Conservation (phyloP, 768 basidiomycete species). For the Leucocoprinus leucothites region DNA sequence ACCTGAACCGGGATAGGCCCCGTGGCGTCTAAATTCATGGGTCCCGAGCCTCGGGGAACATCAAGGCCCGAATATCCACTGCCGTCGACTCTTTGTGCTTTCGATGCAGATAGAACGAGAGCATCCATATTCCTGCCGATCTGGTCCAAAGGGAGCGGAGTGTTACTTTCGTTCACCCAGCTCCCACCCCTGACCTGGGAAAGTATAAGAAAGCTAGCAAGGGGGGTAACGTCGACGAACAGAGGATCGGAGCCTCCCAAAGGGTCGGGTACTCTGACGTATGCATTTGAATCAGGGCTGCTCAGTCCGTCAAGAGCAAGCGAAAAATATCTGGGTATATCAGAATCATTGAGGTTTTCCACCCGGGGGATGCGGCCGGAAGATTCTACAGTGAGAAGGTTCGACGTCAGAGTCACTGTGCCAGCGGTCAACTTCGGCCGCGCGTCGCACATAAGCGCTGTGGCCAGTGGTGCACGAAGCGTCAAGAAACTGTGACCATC, state of each 20-base stretch:
- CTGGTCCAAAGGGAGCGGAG: background rate
- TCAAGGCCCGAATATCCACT: background rate
- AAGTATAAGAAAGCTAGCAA: background rate
- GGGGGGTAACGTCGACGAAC: background rate
- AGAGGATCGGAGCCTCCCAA: background rate
- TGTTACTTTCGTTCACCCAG: background rate
- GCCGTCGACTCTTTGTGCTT: background rate
- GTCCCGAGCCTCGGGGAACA: background rate
- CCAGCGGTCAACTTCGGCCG: background rate
- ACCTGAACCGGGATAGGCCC: background rate
- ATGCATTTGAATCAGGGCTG: background rate
- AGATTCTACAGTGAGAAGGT: too few relatives aligned
- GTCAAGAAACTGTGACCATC: background rate
- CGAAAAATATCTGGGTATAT: background rate
- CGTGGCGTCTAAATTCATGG: background rate
- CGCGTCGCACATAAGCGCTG: background rate
- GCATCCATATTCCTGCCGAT: background rate
- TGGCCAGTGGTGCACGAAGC: background rate
- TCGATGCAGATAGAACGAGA: background rate
- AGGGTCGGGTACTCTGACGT: background rate
- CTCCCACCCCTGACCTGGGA: background rate
- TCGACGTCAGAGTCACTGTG: background rate
- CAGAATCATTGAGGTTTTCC: background rate
- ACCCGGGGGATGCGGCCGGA: background rate
- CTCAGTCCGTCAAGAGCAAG: background rate